Conservation (phyloP, 2,329 filamentous ascomycete species). For the Cladosporium austrohemisphaericum region DNA sequence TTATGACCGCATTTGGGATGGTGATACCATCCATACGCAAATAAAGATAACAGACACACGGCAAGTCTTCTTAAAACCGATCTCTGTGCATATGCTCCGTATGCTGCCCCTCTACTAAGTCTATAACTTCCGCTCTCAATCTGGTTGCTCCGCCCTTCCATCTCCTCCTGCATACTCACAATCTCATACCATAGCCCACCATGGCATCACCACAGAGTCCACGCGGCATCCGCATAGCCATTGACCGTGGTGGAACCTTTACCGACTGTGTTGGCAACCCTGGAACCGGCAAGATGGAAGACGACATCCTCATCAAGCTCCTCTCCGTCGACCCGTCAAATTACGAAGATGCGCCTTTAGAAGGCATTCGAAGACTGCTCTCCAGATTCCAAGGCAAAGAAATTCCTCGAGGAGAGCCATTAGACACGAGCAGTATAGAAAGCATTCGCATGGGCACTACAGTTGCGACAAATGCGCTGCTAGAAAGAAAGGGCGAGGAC, state of each 20-base stretch:
- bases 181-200: neutral
- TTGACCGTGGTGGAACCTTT: slow-evolving; percentile 80
- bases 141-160: neutral
- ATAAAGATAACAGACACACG: slow-evolving; percentile 1
- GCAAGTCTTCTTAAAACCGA: neutral
- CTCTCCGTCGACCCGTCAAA: slow-evolving; percentile 87
- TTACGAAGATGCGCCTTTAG: slow-evolving; percentile 85
- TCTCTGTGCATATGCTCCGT: neutral
- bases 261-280: slow-evolving; percentile 88
- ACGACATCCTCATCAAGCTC: slow-evolving; percentile 81
- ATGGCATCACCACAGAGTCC: slow-evolving; percentile 10
- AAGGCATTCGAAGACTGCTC: slow-evolving; percentile 84
- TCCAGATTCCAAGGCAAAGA: slow-evolving; percentile 70
- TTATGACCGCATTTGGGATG: slow-evolving; percentile 12
- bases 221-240: slow-evolving; percentile 69
- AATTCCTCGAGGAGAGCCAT: slow-evolving; percentile 71
- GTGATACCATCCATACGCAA: slow-evolving; percentile 1
- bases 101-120: neutral
- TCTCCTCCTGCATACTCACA: neutral
- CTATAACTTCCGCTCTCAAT: neutral
- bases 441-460: slow-evolving; percentile 96
- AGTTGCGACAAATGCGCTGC: slow-evolving; percentile 84
- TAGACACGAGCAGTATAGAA: slow-evolving; percentile 81
- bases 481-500: slow-evolving; percentile 85
- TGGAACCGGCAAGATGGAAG: slow-evolving; percentile 61